Conservation (phyloP, 495 filamentous ascomycete species). For the Podospora bellae-mahoneyi region DNA sequence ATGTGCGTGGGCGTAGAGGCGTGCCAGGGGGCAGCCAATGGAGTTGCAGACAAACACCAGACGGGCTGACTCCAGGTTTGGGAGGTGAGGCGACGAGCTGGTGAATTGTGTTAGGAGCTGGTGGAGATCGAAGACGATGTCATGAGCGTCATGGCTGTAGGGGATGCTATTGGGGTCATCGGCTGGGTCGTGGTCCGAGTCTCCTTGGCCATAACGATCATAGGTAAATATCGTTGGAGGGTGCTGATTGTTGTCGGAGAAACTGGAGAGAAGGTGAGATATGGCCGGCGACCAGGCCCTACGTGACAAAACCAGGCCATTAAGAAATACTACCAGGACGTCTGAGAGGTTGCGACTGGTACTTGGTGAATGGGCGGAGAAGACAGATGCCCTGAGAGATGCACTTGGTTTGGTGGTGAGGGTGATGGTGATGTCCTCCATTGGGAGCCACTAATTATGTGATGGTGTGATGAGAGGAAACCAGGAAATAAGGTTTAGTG, state of each 20-base stretch:
- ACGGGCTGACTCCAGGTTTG: conserved; percentile 2
- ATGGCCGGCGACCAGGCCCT: conserved; percentile 49
- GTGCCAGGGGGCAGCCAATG: conserved; percentile 58
- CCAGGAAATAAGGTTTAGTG: no score
- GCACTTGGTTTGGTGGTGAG: conserved; percentile 28
- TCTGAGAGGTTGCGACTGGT: conserved; percentile 19
- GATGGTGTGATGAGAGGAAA: background rate
- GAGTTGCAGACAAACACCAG: conserved; percentile 56
- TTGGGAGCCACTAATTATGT: conserved; percentile 3
- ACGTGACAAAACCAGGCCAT: conserved; percentile 56
- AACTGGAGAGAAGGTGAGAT: conserved; percentile 31
- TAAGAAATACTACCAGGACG: conserved; percentile 59
- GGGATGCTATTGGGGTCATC: conserved; percentile 42
- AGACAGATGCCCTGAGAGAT: conserved; percentile 21
- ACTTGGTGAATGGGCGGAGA: conserved; percentile 8
- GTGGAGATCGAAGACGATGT: conserved; percentile 50
- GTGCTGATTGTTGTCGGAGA: background rate
- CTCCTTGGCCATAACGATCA: conserved; percentile 63
- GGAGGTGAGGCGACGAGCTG: conserved; percentile 4
- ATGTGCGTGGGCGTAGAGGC: conserved; percentile 45
- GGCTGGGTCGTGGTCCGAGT: conserved; percentile 53
- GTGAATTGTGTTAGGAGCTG: conserved; percentile 47
- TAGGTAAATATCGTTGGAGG: conserved; percentile 52
- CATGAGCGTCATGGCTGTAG: conserved; percentile 52
- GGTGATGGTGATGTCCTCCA: conserved; percentile 20